These are phyloP conservation scores for Monilinia vaccinii-corymbosi DNA, from an alignment of 2,329 filamentous ascomycete genomes.

Conservation along the genomic window DNA sequence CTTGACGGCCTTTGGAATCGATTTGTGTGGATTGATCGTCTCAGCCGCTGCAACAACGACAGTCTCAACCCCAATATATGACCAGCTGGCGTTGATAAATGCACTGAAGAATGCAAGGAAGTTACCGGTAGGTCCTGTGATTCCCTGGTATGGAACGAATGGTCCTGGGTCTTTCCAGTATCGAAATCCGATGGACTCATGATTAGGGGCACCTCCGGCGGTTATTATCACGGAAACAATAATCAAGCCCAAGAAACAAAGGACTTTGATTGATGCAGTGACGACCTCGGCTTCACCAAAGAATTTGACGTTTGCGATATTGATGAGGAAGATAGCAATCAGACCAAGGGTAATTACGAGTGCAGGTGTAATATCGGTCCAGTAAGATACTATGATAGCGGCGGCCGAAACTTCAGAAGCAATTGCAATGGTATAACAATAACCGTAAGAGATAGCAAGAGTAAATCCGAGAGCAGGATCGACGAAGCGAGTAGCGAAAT, in stretches of 20 bases:
- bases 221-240: constrained; percentile 54
- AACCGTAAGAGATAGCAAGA: constrained; percentile 28
- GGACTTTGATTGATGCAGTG: constrained; percentile 77
- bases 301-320: constrained; percentile 77
- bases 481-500: constrained; percentile 30
- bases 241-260: constrained; percentile 54
- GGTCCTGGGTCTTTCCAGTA: constrained; percentile 64
- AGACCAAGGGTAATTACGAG: constrained; percentile 84
- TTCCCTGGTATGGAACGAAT: constrained; percentile 60
- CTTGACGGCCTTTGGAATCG: constrained; percentile 42
- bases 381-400: constrained; percentile 72
- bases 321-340: constrained; percentile 65
- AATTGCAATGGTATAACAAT: constrained; percentile 40
- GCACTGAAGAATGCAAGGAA: constrained; percentile 44
- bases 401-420: constrained; percentile 82
- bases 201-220: constrained; percentile 51
- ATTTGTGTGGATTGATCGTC: constrained; percentile 41
- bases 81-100: constrained; percentile 38
- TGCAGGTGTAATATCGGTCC: constrained; percentile 47
- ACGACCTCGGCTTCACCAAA: constrained; percentile 86
- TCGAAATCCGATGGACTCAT: constrained; percentile 51
- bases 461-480: constrained; percentile 30
- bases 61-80: constrained; percentile 42
- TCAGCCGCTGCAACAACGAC: constrained; percentile 48
- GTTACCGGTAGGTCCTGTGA: constrained; percentile 43